Evolutionary conservation across 306 rosid species (phyloP).

Genomic region (Senna tora): DNA sequence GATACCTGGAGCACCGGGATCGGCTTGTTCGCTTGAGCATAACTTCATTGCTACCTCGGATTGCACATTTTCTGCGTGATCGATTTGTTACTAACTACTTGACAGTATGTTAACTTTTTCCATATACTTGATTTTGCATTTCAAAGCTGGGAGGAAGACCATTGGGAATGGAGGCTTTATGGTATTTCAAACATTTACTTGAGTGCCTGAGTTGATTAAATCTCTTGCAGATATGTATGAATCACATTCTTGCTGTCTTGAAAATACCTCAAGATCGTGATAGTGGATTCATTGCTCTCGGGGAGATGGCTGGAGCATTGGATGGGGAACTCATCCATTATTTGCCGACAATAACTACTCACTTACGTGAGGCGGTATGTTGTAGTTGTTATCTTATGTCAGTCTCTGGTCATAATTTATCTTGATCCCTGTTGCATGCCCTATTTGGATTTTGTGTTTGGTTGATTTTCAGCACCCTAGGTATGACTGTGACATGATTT

Average conservation of each 20-base stretch:
- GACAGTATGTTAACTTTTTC: conserved; percentile 57
- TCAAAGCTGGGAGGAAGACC: conserved; percentile 25
- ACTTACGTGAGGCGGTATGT: conserved; percentile 95
- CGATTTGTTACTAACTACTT: conserved; percentile 96
- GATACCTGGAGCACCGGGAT: conserved; percentile 90
- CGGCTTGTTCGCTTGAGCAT: conserved; percentile 98
- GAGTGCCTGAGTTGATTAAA: conserved; percentile 42
- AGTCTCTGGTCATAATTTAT: conserved; percentile 22
- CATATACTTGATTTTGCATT: conserved; percentile 34
- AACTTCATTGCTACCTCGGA: conserved; percentile 92
- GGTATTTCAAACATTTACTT: conserved; percentile 13
- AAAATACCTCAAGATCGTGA: conserved; percentile 94
- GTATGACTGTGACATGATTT: conserved; percentile 38
- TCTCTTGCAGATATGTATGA: conserved; percentile 94
- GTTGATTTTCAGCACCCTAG: conserved; percentile 32
- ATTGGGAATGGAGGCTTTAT: conserved; percentile 23
- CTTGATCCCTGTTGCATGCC: conserved; percentile 27
- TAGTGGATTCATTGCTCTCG: conserved; percentile 97
- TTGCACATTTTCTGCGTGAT: conserved; percentile 97
- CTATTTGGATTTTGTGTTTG: conserved; percentile 28
- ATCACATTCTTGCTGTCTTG: conserved; percentile 92
- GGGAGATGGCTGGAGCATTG: conserved; percentile 99
- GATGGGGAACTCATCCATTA: conserved; percentile 88
- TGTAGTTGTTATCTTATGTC: conserved; percentile 26
- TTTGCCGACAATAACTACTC: conserved; percentile 84